Conservation (phyloP, 2,329 filamentous ascomycete genomes). For the Claviceps sp. region DNA sequence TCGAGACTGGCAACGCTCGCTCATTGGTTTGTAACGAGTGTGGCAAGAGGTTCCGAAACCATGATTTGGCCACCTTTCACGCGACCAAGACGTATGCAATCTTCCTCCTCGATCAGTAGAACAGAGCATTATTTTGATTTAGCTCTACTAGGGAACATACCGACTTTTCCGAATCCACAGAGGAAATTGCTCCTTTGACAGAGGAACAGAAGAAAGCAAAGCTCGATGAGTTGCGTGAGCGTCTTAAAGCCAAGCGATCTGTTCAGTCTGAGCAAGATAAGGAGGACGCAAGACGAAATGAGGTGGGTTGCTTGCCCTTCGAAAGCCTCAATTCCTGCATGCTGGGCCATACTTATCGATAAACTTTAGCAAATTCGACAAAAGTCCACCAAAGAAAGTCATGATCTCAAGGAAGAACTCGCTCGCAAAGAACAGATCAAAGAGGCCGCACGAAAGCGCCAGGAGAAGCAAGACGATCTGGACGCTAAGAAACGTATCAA, state of each 20-base stretch:
- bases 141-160: constrained; percentile 53
- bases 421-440: constrained; percentile 83
- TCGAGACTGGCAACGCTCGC: constrained; percentile 55
- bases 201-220: constrained; percentile 81
- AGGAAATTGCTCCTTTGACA: constrained; percentile 80
- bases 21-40: constrained; percentile 93
- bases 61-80: constrained; percentile 76
- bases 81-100: constrained; percentile 61
- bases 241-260: constrained; percentile 59
- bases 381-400: constrained; percentile 79
- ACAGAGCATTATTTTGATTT: background rate
- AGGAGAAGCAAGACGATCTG: constrained; percentile 74
- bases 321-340: background rate
- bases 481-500: constrained; percentile 82
- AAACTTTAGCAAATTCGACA: constrained; percentile 50
- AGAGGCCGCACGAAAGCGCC: constrained; percentile 71
- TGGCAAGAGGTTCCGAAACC: constrained; percentile 75
- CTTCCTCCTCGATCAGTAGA: background rate
- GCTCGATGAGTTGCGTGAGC: constrained; percentile 60
- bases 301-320: constrained; percentile 37
- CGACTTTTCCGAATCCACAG: constrained; percentile 85
- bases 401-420: constrained; percentile 83
- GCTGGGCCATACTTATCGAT: background rate
- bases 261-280: constrained; percentile 59
- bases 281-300: constrained; percentile 71